Evolutionary conservation across 2,329 filamentous ascomycete genomes (phyloP).

Genomic region (Ophiostoma ips): DNA sequence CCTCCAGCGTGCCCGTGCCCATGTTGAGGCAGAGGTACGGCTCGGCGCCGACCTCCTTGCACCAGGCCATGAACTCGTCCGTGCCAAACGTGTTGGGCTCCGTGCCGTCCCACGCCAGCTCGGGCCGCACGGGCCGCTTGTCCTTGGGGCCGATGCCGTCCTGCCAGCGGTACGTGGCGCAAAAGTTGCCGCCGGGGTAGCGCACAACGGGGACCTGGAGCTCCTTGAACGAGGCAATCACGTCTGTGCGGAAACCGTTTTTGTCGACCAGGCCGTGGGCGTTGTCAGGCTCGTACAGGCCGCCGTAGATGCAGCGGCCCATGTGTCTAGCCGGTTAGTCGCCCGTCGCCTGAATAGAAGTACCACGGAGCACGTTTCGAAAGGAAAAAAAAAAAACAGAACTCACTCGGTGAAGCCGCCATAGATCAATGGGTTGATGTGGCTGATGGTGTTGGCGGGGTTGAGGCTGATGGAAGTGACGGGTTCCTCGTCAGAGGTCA

Average conservation of each 20-base stretch:
- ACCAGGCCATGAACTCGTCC: conserved; percentile 78
- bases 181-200: conserved; percentile 76
- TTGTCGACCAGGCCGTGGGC: conserved; percentile 46
- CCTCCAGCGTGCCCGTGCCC: conserved; percentile 51
- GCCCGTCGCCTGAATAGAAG: too few species aligned
- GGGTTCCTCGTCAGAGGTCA: background rate
- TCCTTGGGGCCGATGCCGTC: conserved; percentile 67
- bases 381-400: too few species aligned
- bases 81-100: conserved; percentile 74
- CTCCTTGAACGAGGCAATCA: conserved; percentile 58
- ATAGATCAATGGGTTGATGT: conserved; percentile 71
- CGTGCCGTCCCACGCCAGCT: conserved; percentile 65
- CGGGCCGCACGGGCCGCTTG: conserved; percentile 49
- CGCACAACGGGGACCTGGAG: conserved; percentile 63
- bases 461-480: background rate
- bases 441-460: conserved; percentile 16
- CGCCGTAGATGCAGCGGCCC: conserved; percentile 79
- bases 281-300: conserved; percentile 68
- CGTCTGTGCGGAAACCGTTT: conserved; percentile 66
- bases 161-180: conserved; percentile 74
- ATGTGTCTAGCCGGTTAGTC: conserved; percentile 44
- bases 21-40: conserved; percentile 73
- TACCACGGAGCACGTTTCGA: too few species aligned
- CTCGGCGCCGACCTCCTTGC: conserved; percentile 56
- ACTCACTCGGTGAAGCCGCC: conserved; percentile 62